These are phyloP conservation scores for Penicillium hesseltinei DNA, from an alignment of 2,329 filamentous ascomycete species.

Conservation along the genomic window DNA sequence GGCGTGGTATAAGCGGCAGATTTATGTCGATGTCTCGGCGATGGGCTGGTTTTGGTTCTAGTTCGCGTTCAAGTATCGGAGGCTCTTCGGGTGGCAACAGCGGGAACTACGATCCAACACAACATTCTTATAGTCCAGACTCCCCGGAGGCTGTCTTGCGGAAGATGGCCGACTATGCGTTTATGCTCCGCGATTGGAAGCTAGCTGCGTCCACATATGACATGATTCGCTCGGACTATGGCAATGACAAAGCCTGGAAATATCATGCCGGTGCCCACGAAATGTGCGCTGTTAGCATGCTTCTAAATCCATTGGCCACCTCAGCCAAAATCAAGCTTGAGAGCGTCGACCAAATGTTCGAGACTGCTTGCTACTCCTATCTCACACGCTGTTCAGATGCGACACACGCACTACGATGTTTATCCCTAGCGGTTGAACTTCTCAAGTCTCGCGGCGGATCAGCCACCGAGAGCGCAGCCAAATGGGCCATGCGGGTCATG, in stretches of 20 bases:
- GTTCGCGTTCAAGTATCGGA: conserved; percentile 58
- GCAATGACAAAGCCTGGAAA: conserved; percentile 94
- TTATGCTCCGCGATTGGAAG: conserved; percentile 97
- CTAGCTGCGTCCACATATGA: conserved; percentile 90
- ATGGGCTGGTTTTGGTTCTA: conserved; percentile 76
- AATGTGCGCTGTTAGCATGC: conserved; percentile 83
- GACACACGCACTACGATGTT: conserved; percentile 75
- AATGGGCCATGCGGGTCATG: conserved; percentile 77
- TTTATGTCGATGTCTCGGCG: conserved; percentile 92
- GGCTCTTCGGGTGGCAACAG: conserved; percentile 43
- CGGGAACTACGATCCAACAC: conserved; percentile 71
- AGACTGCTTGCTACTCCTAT: conserved; percentile 90
- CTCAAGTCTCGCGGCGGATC: conserved; percentile 75
- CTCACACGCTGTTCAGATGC: conserved; percentile 76
- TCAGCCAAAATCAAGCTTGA: conserved; percentile 76
- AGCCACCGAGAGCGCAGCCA: conserved; percentile 80
- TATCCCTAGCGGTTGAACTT: conserved; percentile 76
- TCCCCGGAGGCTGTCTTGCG: conserved; percentile 86
- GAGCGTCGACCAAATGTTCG: conserved; percentile 79
- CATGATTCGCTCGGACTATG: conserved; percentile 81
- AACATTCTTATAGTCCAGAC: conserved; percentile 81
- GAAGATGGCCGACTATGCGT: conserved; percentile 89
- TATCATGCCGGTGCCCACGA: conserved; percentile 92
- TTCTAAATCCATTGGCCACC: conserved; percentile 71
- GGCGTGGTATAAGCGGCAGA: conserved; percentile 84